phyloP scores from a whole-genome alignment of 148 eudicot species.

The Vaccinium darrowii region DNA sequence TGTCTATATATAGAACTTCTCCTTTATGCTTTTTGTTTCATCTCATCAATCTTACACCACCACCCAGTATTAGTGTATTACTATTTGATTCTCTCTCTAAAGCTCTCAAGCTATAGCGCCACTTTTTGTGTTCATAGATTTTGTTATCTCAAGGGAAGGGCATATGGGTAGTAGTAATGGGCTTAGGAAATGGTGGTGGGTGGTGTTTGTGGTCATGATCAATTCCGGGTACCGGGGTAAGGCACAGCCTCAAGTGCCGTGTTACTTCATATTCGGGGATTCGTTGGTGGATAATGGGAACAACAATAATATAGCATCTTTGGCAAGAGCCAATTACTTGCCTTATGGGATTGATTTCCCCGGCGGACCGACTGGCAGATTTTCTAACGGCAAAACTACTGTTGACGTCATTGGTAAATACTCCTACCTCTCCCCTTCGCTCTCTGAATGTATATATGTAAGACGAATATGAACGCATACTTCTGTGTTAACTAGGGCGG shows the following conservation, averaged over 20 bases:
- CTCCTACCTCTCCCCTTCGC: background rate
- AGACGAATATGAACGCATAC: background rate
- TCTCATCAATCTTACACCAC: conserved; percentile 9
- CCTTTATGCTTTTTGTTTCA: conserved; percentile 12
- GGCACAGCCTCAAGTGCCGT: conserved; percentile 66
- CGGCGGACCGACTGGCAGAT: conserved; percentile 74
- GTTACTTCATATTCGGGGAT: conserved; percentile 82
- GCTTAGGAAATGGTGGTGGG: conserved; percentile 21
- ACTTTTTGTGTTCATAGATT: background rate
- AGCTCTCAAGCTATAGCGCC: background rate
- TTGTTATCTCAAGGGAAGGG: background rate
- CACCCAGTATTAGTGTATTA: background rate
- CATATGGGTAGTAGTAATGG: conserved; percentile 20
- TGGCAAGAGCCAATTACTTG: conserved; percentile 73
- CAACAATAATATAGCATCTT: conserved; percentile 62
- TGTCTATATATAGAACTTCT: conserved; percentile 14
- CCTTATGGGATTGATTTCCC: conserved; percentile 90
- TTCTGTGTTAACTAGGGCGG: background rate
- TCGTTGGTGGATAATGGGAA: conserved; percentile 91
- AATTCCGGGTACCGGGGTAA: conserved; percentile 13
- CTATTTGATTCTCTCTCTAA: background rate
- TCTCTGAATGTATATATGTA: background rate
- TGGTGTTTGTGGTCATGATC: conserved; percentile 3
- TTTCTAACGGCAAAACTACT: conserved; percentile 72
- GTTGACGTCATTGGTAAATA: conserved; percentile 71